These are phyloP conservation scores for Calonectria leucothoes DNA, from an alignment of 2,329 filamentous ascomycete species.

Conservation along the genomic window DNA sequence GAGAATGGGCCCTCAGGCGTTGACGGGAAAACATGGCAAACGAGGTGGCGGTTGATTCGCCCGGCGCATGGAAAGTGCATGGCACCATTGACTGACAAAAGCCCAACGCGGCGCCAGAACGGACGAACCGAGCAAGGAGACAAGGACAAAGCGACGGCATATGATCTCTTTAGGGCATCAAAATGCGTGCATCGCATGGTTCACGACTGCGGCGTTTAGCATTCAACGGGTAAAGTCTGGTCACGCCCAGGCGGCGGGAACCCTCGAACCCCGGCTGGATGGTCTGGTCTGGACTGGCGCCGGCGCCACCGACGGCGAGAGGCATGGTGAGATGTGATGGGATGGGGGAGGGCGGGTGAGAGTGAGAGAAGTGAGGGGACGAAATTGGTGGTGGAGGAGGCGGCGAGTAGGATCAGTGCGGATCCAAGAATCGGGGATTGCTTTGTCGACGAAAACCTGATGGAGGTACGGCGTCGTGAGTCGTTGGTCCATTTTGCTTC, in stretches of 20 bases:
- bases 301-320: neutral
- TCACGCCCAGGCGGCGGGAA: neutral
- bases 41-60: conserved; percentile 1
- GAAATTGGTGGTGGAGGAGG: neutral
- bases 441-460: conserved; percentile 3
- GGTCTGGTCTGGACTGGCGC: neutral
- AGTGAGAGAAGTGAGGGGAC: neutral
- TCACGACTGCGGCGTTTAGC: conserved; percentile 7
- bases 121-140: neutral
- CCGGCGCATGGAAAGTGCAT: conserved; percentile 9
- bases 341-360: neutral
- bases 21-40: conserved; percentile 10
- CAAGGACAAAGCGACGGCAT: conserved; percentile 1
- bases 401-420: neutral
- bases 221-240: conserved; percentile 4
- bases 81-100: conserved; percentile 10
- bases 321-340: neutral
- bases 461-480: neutral
- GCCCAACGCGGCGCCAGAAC: neutral
- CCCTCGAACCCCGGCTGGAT: neutral
- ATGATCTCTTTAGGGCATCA: neutral
- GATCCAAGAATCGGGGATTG: neutral
- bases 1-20: conserved; percentile 11
- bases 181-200: neutral
- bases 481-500: neutral